These are phyloP conservation scores for Dactylellina drechsleri DNA, from an alignment of 2,329 filamentous ascomycete species.

Conservation along the genomic window DNA sequence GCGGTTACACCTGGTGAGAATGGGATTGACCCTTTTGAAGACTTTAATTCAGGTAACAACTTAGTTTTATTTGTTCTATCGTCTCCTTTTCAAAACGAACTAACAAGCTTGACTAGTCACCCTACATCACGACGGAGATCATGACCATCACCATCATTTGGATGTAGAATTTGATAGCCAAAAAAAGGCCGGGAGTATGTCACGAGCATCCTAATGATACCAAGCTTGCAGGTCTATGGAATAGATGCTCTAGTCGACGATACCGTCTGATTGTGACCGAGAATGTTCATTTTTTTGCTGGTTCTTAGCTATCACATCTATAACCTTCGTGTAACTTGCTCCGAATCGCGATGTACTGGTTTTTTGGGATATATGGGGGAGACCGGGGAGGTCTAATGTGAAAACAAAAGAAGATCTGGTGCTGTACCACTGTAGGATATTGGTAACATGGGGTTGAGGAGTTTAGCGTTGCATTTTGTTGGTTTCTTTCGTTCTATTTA, in stretches of 20 bases:
- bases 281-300: too few species aligned
- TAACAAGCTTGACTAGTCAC: constrained; percentile 74
- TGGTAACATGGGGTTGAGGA: background rate
- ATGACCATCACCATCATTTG: constrained; percentile 61
- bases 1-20: constrained; percentile 86
- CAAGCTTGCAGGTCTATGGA: background rate
- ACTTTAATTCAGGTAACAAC: constrained; percentile 75
- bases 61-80: background rate
- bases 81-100: background rate
- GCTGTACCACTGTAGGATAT: constrained; percentile 2
- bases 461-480: background rate
- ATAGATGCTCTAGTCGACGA: background rate
- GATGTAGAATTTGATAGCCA: constrained; percentile 33
- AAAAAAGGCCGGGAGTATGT: background rate
- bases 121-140: constrained; percentile 89
- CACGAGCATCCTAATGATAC: too few species aligned
- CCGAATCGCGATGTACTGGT: too few species aligned
- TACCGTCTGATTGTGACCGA: too few species aligned
- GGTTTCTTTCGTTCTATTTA: background rate
- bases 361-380: too few species aligned
- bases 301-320: too few species aligned
- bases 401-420: too few species aligned
- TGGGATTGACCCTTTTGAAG: constrained; percentile 86
- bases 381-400: too few species aligned
- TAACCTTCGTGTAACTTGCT: too few species aligned